phyloP scores from a whole-genome alignment of 2,329 filamentous ascomycete species.

The Bretziella fagacearum region DNA sequence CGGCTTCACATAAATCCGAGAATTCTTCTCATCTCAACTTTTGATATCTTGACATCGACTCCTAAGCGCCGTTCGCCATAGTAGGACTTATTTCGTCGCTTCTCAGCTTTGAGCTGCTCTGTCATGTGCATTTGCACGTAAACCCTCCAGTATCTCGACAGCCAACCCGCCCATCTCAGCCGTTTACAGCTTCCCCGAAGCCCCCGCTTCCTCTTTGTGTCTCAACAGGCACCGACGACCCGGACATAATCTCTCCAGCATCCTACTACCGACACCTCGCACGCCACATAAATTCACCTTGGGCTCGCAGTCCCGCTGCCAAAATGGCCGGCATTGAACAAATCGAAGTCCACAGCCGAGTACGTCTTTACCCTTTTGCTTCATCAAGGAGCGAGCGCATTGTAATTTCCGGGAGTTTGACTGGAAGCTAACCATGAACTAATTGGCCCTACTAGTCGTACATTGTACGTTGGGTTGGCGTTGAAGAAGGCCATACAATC shows the following conservation, averaged over 20 bases:
- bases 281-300: slow-evolving; percentile 8
- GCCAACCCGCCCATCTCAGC: slow-evolving; percentile 13
- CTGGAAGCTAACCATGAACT: not conserved
- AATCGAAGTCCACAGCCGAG: slow-evolving; percentile 94
- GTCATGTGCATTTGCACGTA: slow-evolving; percentile 14
- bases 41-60: not conserved
- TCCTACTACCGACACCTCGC: slow-evolving; percentile 7
- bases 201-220: not conserved
- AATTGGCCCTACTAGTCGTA: slow-evolving; percentile 55
- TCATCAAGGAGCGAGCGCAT: not conserved
- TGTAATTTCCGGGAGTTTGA: not conserved
- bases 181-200: not conserved
- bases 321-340: slow-evolving; percentile 89
- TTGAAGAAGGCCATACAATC: slow-evolving; percentile 77
- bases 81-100: slow-evolving; percentile 13
- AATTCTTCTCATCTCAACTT: not conserved
- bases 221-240: not conserved
- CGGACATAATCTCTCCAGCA: not conserved
- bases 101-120: slow-evolving; percentile 14
- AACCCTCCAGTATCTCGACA: slow-evolving; percentile 10
- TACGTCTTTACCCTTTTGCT: slow-evolving; percentile 24
- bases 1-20: not conserved
- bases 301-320: slow-evolving; percentile 4
- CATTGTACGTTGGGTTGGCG: slow-evolving; percentile 92
- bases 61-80: slow-evolving; percentile 10